A percentile compares a stretch with the other conserved stretches of the same genome.
These are phyloP conservation scores for Pichia thaimueangensis DNA, from an alignment of 805 yeast species.

Conservation along the genomic window DNA sequence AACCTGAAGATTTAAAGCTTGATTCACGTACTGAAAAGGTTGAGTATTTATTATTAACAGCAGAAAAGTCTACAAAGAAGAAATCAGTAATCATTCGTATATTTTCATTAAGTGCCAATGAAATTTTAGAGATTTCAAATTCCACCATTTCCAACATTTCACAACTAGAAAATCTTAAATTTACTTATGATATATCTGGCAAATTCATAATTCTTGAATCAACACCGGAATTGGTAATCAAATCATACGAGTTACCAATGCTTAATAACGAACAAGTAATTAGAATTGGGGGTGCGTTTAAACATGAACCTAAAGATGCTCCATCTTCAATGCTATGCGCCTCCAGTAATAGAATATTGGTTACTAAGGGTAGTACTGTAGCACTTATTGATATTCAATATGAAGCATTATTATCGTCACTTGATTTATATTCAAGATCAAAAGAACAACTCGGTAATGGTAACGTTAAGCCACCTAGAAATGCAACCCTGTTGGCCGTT, in stretches of 20 bases:
- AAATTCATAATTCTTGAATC: constrained; percentile 23
- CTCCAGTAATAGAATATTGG: constrained; percentile 40
- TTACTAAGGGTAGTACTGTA: constrained; percentile 35
- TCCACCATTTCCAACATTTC: constrained; percentile 21
- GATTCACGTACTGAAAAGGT: constrained; percentile 17
- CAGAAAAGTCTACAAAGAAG: constrained; percentile 15
- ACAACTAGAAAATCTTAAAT: constrained; percentile 10
- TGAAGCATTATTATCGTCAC: constrained; percentile 31
- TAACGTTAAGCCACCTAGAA: constrained; percentile 21
- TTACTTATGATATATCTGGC: constrained; percentile 27
- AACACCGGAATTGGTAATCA: constrained; percentile 15
- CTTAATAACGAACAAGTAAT: constrained; percentile 27
- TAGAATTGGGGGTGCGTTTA: constrained; percentile 19
- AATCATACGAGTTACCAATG: constrained; percentile 28
- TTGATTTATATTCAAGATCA: constrained; percentile 28
- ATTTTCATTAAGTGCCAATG: constrained; percentile 22
- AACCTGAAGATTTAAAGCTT: constrained; percentile 22
- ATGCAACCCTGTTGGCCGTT: constrained; percentile 27
- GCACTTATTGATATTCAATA: constrained; percentile 40
- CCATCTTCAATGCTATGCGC: constrained; percentile 35
- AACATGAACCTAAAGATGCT: constrained; percentile 21
- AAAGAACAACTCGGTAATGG: constrained; percentile 16
- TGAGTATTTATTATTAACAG: constrained; percentile 20
- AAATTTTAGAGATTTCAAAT: constrained; percentile 26
- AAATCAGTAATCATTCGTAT: constrained; percentile 22